These are phyloP conservation scores for Calocybe gambosa DNA, from an alignment of 1,284 basidiomycete species.

Conservation along the genomic window DNA sequence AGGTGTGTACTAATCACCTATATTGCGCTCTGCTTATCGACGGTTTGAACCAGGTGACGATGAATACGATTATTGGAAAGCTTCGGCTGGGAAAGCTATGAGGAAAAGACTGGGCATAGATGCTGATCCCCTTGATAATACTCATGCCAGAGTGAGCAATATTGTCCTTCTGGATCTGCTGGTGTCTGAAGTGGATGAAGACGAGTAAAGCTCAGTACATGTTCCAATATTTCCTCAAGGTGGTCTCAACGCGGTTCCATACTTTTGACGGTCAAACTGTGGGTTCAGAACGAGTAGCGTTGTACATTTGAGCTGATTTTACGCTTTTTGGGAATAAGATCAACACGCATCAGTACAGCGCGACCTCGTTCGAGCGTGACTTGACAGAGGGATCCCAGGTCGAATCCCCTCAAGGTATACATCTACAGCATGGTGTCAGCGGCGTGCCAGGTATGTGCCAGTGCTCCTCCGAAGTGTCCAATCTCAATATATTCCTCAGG, in stretches of 20 bases:
- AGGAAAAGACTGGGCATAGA: constrained; percentile 72
- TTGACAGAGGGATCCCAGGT: constrained; percentile 55
- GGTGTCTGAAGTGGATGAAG: constrained; percentile 26
- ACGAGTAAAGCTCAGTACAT: constrained; percentile 73
- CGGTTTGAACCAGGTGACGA: constrained; percentile 47
- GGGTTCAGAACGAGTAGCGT: constrained; percentile 20
- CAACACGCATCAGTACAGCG: constrained; percentile 88
- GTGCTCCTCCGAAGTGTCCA: background rate
- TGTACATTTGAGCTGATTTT: background rate
- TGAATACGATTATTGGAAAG: constrained; percentile 65
- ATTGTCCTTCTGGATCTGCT: constrained; percentile 3
- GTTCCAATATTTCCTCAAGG: constrained; percentile 98
- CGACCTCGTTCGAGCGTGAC: constrained; percentile 95
- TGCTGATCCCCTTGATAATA: constrained; percentile 77
- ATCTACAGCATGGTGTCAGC: constrained; percentile 73
- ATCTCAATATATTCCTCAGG: constrained; percentile 31
- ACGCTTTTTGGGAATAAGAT: constrained; percentile 39
- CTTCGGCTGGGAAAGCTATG: constrained; percentile 56
- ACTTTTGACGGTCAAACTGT: constrained; percentile 73
- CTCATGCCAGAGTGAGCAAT: constrained; percentile 51
- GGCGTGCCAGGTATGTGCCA: constrained; percentile 70
- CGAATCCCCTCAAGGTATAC: constrained; percentile 65
- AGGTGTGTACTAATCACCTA: constrained; percentile 28
- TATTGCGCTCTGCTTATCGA: background rate
- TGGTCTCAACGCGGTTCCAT: constrained; percentile 88